These are phyloP conservation scores for Globisporangium viniferum DNA, from an alignment of 352 stramenopile species.

Conservation along the genomic window DNA sequence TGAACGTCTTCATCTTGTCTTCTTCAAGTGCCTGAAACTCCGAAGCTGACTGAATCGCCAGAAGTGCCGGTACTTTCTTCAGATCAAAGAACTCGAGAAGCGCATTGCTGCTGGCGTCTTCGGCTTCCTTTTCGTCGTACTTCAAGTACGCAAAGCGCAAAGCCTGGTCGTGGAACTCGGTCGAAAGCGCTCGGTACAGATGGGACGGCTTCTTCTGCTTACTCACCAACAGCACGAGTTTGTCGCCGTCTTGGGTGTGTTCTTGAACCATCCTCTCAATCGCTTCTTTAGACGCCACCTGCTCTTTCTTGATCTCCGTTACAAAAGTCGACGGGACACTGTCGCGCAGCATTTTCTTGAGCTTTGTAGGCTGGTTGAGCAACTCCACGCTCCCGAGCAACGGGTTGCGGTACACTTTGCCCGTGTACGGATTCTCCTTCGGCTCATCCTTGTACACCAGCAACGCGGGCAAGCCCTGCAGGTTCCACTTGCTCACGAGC, in stretches of 20 bases:
- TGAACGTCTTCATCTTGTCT: conserved; percentile 53
- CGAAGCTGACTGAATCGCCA: conserved; percentile 40
- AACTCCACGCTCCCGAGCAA: conserved; percentile 27
- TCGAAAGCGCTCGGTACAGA: conserved; percentile 55
- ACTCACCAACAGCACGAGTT: conserved; percentile 52
- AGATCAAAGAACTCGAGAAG: conserved; percentile 32
- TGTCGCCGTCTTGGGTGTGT: conserved; percentile 16
- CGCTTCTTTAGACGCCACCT: conserved; percentile 16
- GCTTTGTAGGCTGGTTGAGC: conserved; percentile 42
- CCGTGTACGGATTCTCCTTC: conserved; percentile 74
- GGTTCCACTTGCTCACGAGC: conserved; percentile 54
- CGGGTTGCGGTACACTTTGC: conserved; percentile 54
- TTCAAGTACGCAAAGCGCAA: conserved; percentile 56
- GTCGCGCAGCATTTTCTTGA: conserved; percentile 64
- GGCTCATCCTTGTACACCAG: conserved; percentile 59
- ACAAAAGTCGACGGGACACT: conserved; percentile 56
- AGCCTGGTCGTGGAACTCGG: conserved; percentile 49
- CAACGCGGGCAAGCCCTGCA: conserved; percentile 43
- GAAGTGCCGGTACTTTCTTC: conserved; percentile 39
- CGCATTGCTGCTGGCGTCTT: conserved; percentile 21
- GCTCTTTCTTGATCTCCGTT: conserved; percentile 21
- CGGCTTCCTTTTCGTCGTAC: conserved; percentile 14
- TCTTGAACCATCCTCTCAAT: conserved; percentile 26
- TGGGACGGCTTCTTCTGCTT: conserved; percentile 61
- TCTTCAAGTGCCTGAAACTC: conserved; percentile 28